Base-by-base conservation (phyloP, 2,329 filamentous ascomycete genomes). In the Tolypocladium ophioglossoides region DNA sequence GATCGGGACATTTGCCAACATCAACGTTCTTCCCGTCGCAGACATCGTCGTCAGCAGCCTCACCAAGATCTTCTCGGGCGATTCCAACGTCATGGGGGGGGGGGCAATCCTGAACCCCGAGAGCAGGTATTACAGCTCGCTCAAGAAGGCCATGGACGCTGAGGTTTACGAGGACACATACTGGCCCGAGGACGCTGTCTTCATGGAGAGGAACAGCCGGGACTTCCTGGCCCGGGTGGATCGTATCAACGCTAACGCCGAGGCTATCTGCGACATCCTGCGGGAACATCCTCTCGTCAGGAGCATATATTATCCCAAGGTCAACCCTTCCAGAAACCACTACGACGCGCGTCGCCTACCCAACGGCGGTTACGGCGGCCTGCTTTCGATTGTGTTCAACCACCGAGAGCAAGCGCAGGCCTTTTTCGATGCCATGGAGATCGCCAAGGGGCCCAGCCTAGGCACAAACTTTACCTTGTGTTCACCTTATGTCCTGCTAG, bases 51-150 rank as follows among this genome's bases (percentile, higher is more conserved):
- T 96, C 54, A 96, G 89, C 75, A 95, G 89, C 67, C 76, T 99
- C 56, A 97, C 94, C 50, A 99, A 99, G 70, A 87, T 97, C 53
- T 99, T 99, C 73, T 95, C 90, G 54, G 94, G 94, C 51, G 94
- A 96, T 70, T 94, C 89, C 69, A 97, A 99, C 69, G 94, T 99
- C 61, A 97, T 97, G 92, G 94, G 91, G 55, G 94, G 94, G 54
- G 87, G 85, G 59, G 72, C 78, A 48, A 80, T 85, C 53, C 66
- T 85, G 48, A 85, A 85, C 63, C 81, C 81, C 0, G 80, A 84
- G 54, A 76, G 84, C n/a, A 82, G 73, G 48, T 87, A 86, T 71
- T 96, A 96, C 68, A 54, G 68, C 3, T 62, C 72, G 0, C 70
- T 99, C n/a, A 92, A 90, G 66, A 66, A 74, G 6, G 76, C 78